Evolutionary conservation across 345 rosid species (phyloP).

Genomic region (Eucalyptus sp.): DNA sequence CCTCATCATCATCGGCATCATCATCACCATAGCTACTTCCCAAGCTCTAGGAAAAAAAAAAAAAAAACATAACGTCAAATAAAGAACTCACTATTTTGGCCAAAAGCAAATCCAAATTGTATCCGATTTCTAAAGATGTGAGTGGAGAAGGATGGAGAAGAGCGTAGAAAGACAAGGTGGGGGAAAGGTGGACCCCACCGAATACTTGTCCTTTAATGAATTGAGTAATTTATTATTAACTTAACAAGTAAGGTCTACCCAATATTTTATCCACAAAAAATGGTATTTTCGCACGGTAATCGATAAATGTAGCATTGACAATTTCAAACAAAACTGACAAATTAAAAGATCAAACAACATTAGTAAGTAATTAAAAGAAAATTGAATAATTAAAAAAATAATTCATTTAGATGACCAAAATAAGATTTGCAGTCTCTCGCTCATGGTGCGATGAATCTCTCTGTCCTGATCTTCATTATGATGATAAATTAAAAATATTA

Average conservation of each 20-base stretch:
- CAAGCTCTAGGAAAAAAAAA: background rate
- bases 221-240: too few species aligned
- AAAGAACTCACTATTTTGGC: background rate
- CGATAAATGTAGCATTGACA: rapidly evolving
- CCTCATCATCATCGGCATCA: background rate
- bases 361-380: background rate
- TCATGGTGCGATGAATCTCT: background rate
- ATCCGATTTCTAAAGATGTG: background rate
- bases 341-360: background rate
- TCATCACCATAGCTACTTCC: background rate
- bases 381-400: background rate
- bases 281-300: rapidly evolving
- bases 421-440: background rate
- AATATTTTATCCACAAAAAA: background rate
- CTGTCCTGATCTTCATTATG: too few species aligned
- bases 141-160: background rate
- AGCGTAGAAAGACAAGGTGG: background rate
- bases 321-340: background rate
- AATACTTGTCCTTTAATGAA: too few species aligned
- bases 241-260: too few species aligned
- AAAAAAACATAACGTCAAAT: background rate
- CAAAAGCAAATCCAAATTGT: background rate
- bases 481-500: too few species aligned
- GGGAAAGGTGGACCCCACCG: too few species aligned
- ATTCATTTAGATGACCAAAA: background rate